Evolutionary conservation across 192 early-diverging fungal genomes (phyloP), one percentile per base, ranked within the genome.

Genomic region (Pilobolus umbonatus): DNA sequence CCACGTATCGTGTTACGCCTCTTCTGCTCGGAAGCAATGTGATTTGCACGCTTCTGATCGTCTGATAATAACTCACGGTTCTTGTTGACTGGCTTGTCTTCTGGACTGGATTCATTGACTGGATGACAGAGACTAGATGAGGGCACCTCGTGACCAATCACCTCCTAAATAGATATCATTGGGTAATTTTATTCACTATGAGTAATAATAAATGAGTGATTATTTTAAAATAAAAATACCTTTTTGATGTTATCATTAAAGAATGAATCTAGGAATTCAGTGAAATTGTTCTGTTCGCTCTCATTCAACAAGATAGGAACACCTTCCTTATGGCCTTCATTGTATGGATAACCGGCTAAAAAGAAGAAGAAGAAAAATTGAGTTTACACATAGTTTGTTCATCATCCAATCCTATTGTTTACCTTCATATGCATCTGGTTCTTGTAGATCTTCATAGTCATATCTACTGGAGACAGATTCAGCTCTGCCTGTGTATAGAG

Each of bases 1-100:
- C 74, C 75, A 6, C 90, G 83, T 45, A 89, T 88, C 7, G 81
- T 76, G 29, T 86, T 83, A 26, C 88, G 61, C 32, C 88, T 80
- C 57, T 87, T 87, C 59, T 89, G 86, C 62, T 89, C 88, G 0
- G 85, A 87, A 7, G 76, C 73, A 51, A 89, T 88, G 58, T 89
- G 88, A 62, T 89, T 89, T 3, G 81, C 76, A 19, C 83, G 62
- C 48, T 88, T 88, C 58, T 89, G 82, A 39, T 87, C 80, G 44
- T 88, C 86, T 6, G 87, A 86, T 53, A 88, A 55, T 1, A 87
- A 57, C 39, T 83, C 81, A 55, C 76, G 68, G 32, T 76, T 74
- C 52, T 35, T 35, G 15, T 38, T 32, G 35, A 25, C 52, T 32
- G 21, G 22, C 24, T 35, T 21, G 9, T 35, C 52, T 19, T 51